These are phyloP conservation scores for Penicillium subrubescens DNA, from an alignment of 495 filamentous ascomycete species.

Conservation along the genomic window DNA sequence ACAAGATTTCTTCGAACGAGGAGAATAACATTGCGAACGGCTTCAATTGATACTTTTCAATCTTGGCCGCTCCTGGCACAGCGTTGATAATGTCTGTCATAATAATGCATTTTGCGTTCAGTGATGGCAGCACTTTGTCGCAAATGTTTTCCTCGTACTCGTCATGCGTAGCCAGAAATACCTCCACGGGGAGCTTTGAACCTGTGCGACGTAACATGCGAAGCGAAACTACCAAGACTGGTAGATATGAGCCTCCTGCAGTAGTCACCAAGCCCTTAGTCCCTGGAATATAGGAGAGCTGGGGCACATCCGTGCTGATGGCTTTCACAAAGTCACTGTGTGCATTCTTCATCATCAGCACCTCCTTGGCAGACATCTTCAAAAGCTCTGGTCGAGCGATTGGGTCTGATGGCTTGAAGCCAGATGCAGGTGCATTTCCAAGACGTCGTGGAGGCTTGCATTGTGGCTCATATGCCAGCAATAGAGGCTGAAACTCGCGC, in stretches of 20 bases:
- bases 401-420: slow-evolving; percentile 13
- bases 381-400: slow-evolving; percentile 31
- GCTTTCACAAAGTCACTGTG: slow-evolving; percentile 41
- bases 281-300: slow-evolving; percentile 37
- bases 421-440: slow-evolving; percentile 5
- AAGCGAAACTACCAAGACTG: slow-evolving; percentile 48
- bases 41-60: slow-evolving; percentile 56
- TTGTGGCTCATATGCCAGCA: slow-evolving; percentile 12
- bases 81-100: slow-evolving; percentile 34
- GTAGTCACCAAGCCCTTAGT: slow-evolving; percentile 50
- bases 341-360: slow-evolving; percentile 31
- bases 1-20: slow-evolving; percentile 56
- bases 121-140: slow-evolving; percentile 44
- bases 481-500: slow-evolving; percentile 13
- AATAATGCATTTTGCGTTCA: slow-evolving; percentile 53
- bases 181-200: slow-evolving; percentile 55
- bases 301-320: slow-evolving; percentile 34
- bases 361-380: slow-evolving; percentile 34
- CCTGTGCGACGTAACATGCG: slow-evolving; percentile 55
- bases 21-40: slow-evolving; percentile 56
- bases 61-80: slow-evolving; percentile 24
- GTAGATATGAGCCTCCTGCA: slow-evolving; percentile 41
- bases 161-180: slow-evolving; percentile 48
- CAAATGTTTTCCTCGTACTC: slow-evolving; percentile 54
- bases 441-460: slow-evolving; percentile 14